Base-by-base conservation (phyloP, 192 early-diverging fungal species). In the Backusella morwellensis region DNA sequence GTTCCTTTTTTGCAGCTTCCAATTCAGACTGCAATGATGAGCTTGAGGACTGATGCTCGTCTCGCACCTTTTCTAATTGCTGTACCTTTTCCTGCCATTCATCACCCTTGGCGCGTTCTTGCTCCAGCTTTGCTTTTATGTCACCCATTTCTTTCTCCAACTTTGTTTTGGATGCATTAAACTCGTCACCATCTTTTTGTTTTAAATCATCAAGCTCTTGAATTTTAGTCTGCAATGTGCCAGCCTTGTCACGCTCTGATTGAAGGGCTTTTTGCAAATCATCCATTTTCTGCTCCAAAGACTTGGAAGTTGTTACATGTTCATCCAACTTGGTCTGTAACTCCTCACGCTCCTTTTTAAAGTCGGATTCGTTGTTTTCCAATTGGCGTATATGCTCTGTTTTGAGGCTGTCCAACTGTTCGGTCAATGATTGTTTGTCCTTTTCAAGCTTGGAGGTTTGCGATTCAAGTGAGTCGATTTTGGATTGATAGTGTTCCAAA, bases 371-470 rank as follows among this genome's bases (percentile, higher is more conserved):
- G 3, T 29, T 63, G 56, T 11, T 63, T 29, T 63, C 56, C 56
- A 63, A 63, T 29, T 63, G 56, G 4, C 26, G 56, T 26, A 26
- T 11, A 63, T 63, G 56, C 12, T 63, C 26, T 63, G 12, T 29
- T 29, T 63, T 63, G 56, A 63, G 21, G 3, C 0, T 63, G 11
- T 63, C 23, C 12, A 63, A 26, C 26, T 63, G 56, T 2, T 63
- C 56, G 0, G 23, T 14, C 12, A 63, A 11, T 23, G 69, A 38
- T 42, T 70, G 35, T 23, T 41, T 36, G 15, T 19, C 69, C 21
- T 42, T 36, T 40, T 70, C 69, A 23, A 70, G 41, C n/a, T 70
- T 21, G 69, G 69, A 42, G 3, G 69, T 63, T 63, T 63, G 56
- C 11, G 56, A 29, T 29, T 63, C 56, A n/a, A 63, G 56, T 29